Evolutionary conservation across 805 yeast species (phyloP).

Genomic region (Naumovozyma castellii): DNA sequence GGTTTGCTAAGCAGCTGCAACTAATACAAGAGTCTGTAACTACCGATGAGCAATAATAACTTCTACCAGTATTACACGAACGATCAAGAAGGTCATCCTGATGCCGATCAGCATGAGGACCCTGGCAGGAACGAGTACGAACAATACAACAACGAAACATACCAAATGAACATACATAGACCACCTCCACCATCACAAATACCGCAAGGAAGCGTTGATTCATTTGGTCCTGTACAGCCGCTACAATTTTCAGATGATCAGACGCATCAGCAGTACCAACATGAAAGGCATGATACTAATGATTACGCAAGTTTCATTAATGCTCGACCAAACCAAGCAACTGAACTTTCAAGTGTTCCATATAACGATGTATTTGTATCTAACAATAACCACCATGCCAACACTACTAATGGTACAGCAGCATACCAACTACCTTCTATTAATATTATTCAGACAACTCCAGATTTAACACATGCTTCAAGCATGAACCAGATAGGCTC

Average conservation of each 20-base stretch:
- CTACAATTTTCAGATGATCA: constrained; percentile 2
- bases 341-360: constrained; percentile 4
- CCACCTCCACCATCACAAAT: neutral
- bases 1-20: too few species aligned
- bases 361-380: constrained; percentile 16
- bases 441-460: constrained; percentile 21
- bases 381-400: constrained; percentile 1
- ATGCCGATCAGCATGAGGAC: too few species aligned
- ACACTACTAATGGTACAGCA: neutral
- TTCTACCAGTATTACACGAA: neutral
- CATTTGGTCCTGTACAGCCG: constrained; percentile 5
- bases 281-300: neutral
- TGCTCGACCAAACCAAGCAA: constrained; percentile 9
- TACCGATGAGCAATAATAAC: neutral
- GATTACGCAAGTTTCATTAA: constrained; percentile 15
- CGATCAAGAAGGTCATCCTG: neutral
- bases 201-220: neutral
- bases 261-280: neutral
- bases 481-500: constrained; percentile 4
- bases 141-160: neutral
- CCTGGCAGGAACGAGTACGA: too few species aligned
- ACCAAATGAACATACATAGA: neutral
- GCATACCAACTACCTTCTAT: constrained; percentile 14
- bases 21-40: too few species aligned
- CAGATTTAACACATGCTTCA: constrained; percentile 12